Evolutionary conservation across 225 moss, liverwort and hornwort genomes (phyloP).

Genomic region (Polytrichum commune): DNA sequence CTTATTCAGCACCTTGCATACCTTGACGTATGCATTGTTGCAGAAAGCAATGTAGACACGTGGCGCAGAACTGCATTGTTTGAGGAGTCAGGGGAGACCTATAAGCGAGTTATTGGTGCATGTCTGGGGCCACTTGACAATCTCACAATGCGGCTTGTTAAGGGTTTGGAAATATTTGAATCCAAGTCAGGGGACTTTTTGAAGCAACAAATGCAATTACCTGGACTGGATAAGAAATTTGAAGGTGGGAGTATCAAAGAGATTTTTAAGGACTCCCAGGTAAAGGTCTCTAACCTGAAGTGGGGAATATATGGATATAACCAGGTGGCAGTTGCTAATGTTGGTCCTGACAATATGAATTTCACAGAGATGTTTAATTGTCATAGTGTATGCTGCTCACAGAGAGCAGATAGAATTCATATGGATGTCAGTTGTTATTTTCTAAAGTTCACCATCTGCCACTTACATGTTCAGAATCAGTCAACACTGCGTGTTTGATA

Average conservation of each 20-base stretch:
- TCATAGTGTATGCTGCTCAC: neutral
- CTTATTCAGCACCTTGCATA: slow-evolving; percentile 68
- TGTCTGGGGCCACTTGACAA: slow-evolving; percentile 62
- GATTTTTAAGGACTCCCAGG: slow-evolving; percentile 62
- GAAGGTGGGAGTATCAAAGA: slow-evolving; percentile 44
- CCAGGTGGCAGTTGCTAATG: no score
- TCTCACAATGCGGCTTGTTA: slow-evolving; percentile 61
- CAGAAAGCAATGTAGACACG: slow-evolving; percentile 80
- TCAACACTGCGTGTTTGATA: no score
- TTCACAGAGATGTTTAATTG: neutral
- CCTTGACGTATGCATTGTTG: slow-evolving; percentile 66
- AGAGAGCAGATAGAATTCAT: neutral
- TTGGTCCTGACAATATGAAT: neutral
- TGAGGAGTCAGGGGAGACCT: slow-evolving; percentile 86
- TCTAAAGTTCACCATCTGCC: neutral
- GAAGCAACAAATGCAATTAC: slow-evolving; percentile 51
- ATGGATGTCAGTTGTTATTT: neutral
- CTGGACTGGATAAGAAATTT: slow-evolving; percentile 25
- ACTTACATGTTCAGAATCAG: neutral
- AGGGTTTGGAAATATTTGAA: slow-evolving; percentile 60
- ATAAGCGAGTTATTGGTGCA: slow-evolving; percentile 51
- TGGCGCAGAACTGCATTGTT: slow-evolving; percentile 84
- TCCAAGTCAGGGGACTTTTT: slow-evolving; percentile 36
- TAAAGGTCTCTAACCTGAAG: slow-evolving; percentile 1
- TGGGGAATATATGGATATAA: no score